A percentile compares a stretch with the other conserved stretches of the same genome.
Conservation (phyloP, 2,329 filamentous ascomycete species). For the Aspergillus jensenii region DNA sequence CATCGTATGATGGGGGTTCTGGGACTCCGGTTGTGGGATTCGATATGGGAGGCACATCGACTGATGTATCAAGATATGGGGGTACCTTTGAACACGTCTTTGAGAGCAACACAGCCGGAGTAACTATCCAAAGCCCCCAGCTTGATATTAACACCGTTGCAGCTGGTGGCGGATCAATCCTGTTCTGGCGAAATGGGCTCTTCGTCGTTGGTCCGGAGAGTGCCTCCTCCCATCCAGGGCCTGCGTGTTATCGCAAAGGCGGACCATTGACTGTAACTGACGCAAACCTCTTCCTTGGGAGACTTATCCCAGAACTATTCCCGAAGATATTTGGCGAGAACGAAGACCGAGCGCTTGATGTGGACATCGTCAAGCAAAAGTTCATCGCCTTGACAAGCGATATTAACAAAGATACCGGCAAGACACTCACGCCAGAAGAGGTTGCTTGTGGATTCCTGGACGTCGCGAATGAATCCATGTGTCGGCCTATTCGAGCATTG, state of each 20-base stretch:
- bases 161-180: conserved; percentile 67
- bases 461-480: conserved; percentile 46
- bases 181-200: conserved; percentile 86
- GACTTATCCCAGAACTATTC: conserved; percentile 87
- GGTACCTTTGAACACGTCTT: conserved; percentile 92
- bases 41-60: conserved; percentile 93
- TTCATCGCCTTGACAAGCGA: conserved; percentile 70
- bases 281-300: conserved; percentile 83
- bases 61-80: conserved; percentile 82
- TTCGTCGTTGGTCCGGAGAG: conserved; percentile 93
- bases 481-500: conserved; percentile 78
- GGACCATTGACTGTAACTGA: conserved; percentile 90
- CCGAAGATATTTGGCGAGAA: conserved; percentile 93
- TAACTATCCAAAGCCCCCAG: conserved; percentile 88
- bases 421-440: conserved; percentile 25
- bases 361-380: conserved; percentile 70
- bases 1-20: conserved; percentile 80
- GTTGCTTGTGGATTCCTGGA: conserved; percentile 43
- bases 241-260: conserved; percentile 91
- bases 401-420: conserved; percentile 53
- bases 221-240: conserved; percentile 85
- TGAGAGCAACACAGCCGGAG: conserved; percentile 87
- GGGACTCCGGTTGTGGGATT: conserved; percentile 88
- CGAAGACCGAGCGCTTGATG: conserved; percentile 79
- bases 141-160: conserved; percentile 95